Evolutionary conservation across 2,329 filamentous ascomycete species (phyloP), one percentile per base, ranked within the genome.

Genomic region (Didymella lethalis): DNA sequence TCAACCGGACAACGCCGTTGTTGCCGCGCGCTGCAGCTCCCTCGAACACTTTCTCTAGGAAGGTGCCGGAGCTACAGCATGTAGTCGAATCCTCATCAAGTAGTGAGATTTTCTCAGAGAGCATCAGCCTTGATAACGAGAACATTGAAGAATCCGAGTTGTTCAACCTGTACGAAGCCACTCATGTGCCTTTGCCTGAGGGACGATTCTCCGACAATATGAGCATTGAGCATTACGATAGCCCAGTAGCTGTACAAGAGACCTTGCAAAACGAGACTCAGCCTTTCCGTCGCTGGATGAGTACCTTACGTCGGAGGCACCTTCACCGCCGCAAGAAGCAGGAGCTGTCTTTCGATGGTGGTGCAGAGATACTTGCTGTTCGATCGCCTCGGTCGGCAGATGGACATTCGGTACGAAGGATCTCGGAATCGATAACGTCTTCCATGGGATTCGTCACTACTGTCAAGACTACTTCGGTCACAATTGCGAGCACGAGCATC

Each of bases 361-460:
- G 55, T 0, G 59, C 67, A 7, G 59, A 52, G 12, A 53, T 65
- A 7, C 52, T 56, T 4, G 29, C 57, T n/a, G 43, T 66, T 11
- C 59, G 62, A 23, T 48, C 57, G 4, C 61, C 62, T 14, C 48
- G 60, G 1, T 29, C 50, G 5, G 48, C 57, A n/a, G 18, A 65
- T 7, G 55, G 53, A 5, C 62, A 65, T 41, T 66, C 67, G 4
- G 32, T 57, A 34, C 81, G 81, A 59, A 77, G 73, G 55, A 77
- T 78, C 49, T 80, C 76, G 41, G 76, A 66, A 7, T 90, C 89
- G 2, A 91, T 91, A 12, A 84, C 85, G 1, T 92, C 90, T 7
- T 96, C 93, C 0, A 87, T 91, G 59, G 90, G 86, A 2, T 93
- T 93, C 70, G 86, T 97, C 38, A 87, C 88, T n/a, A 89, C 87